phyloP scores from a whole-genome alignment of 768 basidiomycete genomes.

The Favolaschia claudopus region DNA sequence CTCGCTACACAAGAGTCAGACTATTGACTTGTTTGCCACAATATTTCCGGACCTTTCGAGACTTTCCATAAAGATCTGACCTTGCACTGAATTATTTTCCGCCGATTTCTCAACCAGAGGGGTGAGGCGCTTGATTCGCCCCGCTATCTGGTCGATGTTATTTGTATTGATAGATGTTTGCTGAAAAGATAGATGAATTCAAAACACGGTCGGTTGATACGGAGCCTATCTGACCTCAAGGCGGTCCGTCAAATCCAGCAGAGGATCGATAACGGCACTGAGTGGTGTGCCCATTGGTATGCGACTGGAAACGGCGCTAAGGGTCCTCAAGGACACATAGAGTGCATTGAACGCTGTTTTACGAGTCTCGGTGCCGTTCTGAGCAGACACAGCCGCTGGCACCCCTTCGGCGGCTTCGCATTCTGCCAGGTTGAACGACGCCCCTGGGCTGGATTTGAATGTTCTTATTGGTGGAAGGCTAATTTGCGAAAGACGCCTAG shows the following conservation, averaged over 20 bases:
- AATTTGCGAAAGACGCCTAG: too few species aligned
- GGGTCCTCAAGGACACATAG: not conserved
- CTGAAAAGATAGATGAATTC: too few species aligned
- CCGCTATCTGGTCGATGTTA: not conserved
- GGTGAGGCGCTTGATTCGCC: not conserved
- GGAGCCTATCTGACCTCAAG: not conserved
- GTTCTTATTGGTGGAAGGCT: too few species aligned
- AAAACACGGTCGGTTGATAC: too few species aligned
- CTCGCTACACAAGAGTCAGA: not conserved
- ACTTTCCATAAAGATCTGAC: too few species aligned
- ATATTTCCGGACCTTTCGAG: not conserved
- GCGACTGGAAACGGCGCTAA: not conserved
- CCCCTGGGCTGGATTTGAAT: too few species aligned
- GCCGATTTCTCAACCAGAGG: not conserved
- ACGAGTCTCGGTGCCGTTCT: too few species aligned
- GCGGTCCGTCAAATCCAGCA: not conserved
- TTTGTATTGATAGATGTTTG: not conserved
- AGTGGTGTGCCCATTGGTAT: not conserved
- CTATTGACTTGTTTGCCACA: not conserved
- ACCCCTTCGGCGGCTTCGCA: too few species aligned
- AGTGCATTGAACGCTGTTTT: not conserved
- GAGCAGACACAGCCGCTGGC: too few species aligned
- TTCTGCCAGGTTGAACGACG: too few species aligned
- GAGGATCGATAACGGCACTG: not conserved
- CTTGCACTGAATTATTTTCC: too few species aligned